Evolutionary conservation across 2,329 filamentous ascomycete species (phyloP), one percentile per base, ranked within the genome.

Genomic region (Exophiala bonariae): DNA sequence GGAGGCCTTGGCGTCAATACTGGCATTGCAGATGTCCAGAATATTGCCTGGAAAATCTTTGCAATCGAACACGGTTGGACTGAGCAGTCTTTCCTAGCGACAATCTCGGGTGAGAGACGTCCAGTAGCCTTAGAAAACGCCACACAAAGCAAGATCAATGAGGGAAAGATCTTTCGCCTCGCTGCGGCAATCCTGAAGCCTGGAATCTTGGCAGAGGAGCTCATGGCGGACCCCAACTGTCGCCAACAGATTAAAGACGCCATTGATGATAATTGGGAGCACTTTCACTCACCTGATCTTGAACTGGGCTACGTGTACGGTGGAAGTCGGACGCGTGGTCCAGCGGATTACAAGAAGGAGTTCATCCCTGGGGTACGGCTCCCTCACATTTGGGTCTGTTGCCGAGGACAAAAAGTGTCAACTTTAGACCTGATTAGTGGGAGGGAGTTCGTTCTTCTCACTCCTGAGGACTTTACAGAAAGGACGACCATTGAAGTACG

Each of bases 1-100:
- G 79, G 77, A 1, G 79, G 77, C 0, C 78, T 80, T 55, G 79
- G 79, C 1, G 77, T 82, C 74, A 81, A 81, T 56, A 75, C 75
- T 0, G 77, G 78, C 0, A 70, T 81, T 17, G 72, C 75, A 16
- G 78, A 81, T 45, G 71, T 75, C 1, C 66, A 75, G 17, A 80
- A 81, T 47, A 64, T 81, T 0, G 73, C 71, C 17, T 81, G 78
- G 77, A 80, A 80, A 54, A 41, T 41, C 7, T n/a, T 33, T 35
- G 63, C 63, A 0, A 63, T 69, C 2, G 63, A 67, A 17, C 60
- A 67, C 16, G 62, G 66, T 49, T 47, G 56, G 47, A 45, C 42
- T 40, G 19, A 46, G 13, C 1, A 59, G 28, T 14, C 18, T 7
- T 49, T 71, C 0, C 61, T 73, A 3, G 56, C 64, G n/a, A 64